These are phyloP conservation scores for Syncephalis plumigaleata DNA, from an alignment of 371 early-diverging fungal species.

Conservation along the genomic window DNA sequence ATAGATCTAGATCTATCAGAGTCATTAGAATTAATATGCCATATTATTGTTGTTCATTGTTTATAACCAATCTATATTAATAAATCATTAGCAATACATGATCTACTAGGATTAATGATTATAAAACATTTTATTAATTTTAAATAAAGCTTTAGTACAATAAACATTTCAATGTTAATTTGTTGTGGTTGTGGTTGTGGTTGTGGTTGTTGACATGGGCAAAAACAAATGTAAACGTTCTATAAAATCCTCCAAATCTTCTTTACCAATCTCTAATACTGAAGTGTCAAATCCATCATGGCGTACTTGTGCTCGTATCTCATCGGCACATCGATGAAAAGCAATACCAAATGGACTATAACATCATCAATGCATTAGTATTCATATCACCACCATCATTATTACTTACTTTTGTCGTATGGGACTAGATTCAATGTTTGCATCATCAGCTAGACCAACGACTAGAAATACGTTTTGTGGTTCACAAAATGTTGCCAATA, in stretches of 20 bases:
- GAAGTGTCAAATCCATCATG: constrained; percentile 54
- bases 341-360: constrained; percentile 8
- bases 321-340: constrained; percentile 37
- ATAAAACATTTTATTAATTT: too few relatives aligned
- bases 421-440: constrained; percentile 26
- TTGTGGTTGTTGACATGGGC: too few relatives aligned
- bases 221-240: constrained; percentile 18
- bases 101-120: too few relatives aligned
- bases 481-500: constrained; percentile 39
- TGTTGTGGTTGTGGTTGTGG: too few relatives aligned
- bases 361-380: background rate
- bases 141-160: too few relatives aligned
- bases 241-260: constrained; percentile 39
- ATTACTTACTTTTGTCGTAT: constrained; percentile 39
- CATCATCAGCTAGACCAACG: constrained; percentile 38
- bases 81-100: too few relatives aligned
- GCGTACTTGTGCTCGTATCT: constrained; percentile 25
- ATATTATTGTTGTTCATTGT: too few relatives aligned
- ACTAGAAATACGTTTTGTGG: constrained; percentile 41
- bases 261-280: constrained; percentile 33
- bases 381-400: background rate
- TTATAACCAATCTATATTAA: too few relatives aligned
- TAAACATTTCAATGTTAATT: too few relatives aligned
- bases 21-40: too few relatives aligned
- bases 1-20: too few relatives aligned